Percentiles rank a stretch among this genome's conserved stretches.
Conservation (phyloP, 768 basidiomycete genomes). For the Tephrocybe sp. region DNA sequence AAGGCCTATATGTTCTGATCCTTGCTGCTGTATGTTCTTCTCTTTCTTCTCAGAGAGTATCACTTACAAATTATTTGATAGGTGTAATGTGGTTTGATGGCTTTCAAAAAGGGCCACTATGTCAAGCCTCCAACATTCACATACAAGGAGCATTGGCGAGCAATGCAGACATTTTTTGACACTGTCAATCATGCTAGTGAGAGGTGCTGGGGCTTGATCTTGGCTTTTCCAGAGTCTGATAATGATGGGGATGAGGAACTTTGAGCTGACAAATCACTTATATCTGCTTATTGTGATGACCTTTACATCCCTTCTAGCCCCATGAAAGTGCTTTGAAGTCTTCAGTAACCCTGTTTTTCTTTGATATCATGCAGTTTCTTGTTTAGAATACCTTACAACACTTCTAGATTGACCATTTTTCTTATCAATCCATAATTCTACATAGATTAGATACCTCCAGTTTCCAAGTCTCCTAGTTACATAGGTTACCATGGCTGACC, state of each 20-base stretch:
- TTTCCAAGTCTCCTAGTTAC: neutral
- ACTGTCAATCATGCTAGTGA: constrained; percentile 1
- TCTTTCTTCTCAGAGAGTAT: neutral
- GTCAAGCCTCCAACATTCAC: neutral
- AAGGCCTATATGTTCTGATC: constrained; percentile 10
- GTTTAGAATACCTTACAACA: too few species aligned
- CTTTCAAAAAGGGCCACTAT: neutral
- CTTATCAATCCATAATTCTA: neutral
- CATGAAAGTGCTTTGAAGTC: neutral
- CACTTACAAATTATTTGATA: neutral
- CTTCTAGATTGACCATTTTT: neutral
- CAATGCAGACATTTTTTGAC: neutral
- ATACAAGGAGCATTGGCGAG: neutral
- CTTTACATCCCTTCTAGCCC: constrained; percentile 15
- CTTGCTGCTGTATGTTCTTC: constrained; percentile 3
- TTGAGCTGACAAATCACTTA: constrained; percentile 10
- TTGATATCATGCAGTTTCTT: neutral
- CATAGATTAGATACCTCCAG: neutral
- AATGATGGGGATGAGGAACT: neutral
- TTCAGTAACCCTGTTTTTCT: neutral
- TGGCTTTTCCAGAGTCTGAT: neutral
- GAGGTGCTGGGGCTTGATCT: constrained; percentile 1
- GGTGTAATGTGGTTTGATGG: neutral
- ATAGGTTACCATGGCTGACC: neutral
- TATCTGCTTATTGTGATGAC: constrained; percentile 12